Conservation (phyloP, 2,329 filamentous ascomycete species). For the Phialemoniopsis sp. region DNA sequence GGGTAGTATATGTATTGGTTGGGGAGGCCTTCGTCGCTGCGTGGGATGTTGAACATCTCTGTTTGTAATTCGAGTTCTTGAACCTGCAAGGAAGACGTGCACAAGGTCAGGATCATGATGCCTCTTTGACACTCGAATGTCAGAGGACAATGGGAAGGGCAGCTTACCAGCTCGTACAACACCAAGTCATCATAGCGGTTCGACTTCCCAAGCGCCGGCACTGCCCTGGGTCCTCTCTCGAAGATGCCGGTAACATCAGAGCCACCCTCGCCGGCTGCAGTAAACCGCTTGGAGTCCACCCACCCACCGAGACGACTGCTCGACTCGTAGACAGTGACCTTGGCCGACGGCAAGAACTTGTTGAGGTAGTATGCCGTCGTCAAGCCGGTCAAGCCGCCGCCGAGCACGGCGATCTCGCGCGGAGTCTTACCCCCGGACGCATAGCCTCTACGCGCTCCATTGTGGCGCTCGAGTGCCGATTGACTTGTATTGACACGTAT, state of each 20-base stretch:
- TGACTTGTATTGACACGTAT: no score
- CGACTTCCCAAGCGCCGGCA: conserved; percentile 47
- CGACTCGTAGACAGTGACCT: conserved; percentile 79
- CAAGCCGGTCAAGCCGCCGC: conserved; percentile 80
- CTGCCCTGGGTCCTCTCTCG: conserved; percentile 78
- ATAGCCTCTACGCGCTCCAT: no score
- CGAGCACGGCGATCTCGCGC: conserved; percentile 60
- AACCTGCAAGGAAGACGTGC: background rate
- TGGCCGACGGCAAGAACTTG: conserved; percentile 57
- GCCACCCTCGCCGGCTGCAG: conserved; percentile 43
- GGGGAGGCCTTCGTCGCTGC: no score
- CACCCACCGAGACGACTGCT: conserved; percentile 73
- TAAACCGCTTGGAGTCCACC: conserved; percentile 58
- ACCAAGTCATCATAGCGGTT: conserved; percentile 57
- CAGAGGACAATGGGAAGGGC: conserved; percentile 20
- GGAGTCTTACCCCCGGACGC: no score
- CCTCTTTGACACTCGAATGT: no score
- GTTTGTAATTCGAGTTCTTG: conserved; percentile 5
- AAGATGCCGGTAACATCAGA: conserved; percentile 41
- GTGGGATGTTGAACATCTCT: no score
- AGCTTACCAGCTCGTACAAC: conserved; percentile 68
- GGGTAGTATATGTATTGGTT: conserved; percentile 75
- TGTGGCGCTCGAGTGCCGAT: no score
- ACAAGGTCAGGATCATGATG: conserved; percentile 6
- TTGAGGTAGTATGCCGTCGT: conserved; percentile 74